Evolutionary conservation across 2,329 filamentous ascomycete genomes (phyloP), one percentile per base, ranked within the genome.

Genomic region (Cladophialophora immunda): DNA sequence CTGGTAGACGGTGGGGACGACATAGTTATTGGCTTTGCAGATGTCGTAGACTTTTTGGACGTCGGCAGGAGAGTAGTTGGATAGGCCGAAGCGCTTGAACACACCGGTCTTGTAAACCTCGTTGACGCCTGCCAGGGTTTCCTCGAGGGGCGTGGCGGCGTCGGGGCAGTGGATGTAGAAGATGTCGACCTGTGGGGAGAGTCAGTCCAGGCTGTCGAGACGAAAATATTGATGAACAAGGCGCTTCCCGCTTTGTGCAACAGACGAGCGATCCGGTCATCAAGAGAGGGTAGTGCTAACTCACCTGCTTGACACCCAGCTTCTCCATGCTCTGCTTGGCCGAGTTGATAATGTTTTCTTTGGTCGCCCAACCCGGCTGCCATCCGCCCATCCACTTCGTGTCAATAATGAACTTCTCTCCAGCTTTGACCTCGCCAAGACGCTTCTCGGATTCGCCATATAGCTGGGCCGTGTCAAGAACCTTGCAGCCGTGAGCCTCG

Each of bases 301-400:
- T 63, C 54, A 64, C 68, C 66, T 66, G 63, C 60, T 67, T 68
- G 25, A 71, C 68, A 9, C 66, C 67, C 32, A 73, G 30, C 57
- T 72, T 73, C 64, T 69, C 36, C 15, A 73, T 56, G 45, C 68
- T 72, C 45, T 71, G 67, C 56, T 70, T 68, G 22, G 68, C 71
- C 22, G 68, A 57, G n/a, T 54, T 67, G 68, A 72, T 27, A 41
- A 72, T 68, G n/a, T 65, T 70, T 17, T 72, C 71, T 45, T 66
- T 66, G 27, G 54, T 69, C 6, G 65, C 62, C 45, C 41, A 61
- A 25, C 64, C 63, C 13, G 50, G 54, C 13, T 34, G 50, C 67
- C 80, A 80, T 27, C 81, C 81, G 15, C 77, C 78, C 8, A 71
- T 67, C 36, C 79, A 74, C 68, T 85, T 84, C 56, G 81, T 84